Conservation (phyloP, 352 stramenopile genomes). For the Phytophthora hibernalis region DNA sequence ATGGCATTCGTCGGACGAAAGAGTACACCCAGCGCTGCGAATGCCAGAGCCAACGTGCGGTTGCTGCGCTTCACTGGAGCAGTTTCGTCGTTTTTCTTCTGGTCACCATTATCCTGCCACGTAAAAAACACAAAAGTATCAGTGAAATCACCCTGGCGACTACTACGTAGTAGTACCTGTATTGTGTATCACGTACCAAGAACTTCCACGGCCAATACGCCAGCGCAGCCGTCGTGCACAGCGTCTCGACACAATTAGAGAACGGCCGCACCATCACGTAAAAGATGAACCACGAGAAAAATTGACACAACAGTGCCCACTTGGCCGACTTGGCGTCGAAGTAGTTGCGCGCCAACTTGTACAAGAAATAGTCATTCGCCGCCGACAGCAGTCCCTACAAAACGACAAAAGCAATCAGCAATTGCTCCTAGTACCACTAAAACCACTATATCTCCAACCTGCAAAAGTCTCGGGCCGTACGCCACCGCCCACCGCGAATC, state of each 20-base stretch:
- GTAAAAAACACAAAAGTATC: constrained; percentile 9
- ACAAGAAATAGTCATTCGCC: constrained; percentile 78
- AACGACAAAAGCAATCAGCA: constrained; percentile 2
- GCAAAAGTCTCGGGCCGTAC: constrained; percentile 76
- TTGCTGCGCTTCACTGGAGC: constrained; percentile 39
- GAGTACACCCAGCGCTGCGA: constrained; percentile 77
- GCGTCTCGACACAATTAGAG: constrained; percentile 86
- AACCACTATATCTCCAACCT: constrained; percentile 41
- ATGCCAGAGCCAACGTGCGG: constrained; percentile 51
- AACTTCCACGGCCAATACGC: constrained; percentile 85
- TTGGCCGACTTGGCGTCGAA: constrained; percentile 72
- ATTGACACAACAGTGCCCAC: constrained; percentile 76
- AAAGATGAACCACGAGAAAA: constrained; percentile 89
- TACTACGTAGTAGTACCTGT: too few species aligned
- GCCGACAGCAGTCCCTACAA: constrained; percentile 63
- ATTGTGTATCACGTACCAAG: constrained; percentile 36
- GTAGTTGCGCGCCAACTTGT: constrained; percentile 69
- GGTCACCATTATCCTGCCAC: constrained; percentile 30
- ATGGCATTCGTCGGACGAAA: constrained; percentile 85
- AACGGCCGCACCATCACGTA: constrained; percentile 89
- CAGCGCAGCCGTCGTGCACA: constrained; percentile 79
- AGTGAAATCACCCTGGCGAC: background rate
- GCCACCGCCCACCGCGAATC: constrained; percentile 87
- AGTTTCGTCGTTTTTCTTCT: constrained; percentile 48
- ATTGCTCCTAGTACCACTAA: background rate